Evolutionary conservation across 352 stramenopile species (phyloP).

Genomic region (Phytophthora cactorum): DNA sequence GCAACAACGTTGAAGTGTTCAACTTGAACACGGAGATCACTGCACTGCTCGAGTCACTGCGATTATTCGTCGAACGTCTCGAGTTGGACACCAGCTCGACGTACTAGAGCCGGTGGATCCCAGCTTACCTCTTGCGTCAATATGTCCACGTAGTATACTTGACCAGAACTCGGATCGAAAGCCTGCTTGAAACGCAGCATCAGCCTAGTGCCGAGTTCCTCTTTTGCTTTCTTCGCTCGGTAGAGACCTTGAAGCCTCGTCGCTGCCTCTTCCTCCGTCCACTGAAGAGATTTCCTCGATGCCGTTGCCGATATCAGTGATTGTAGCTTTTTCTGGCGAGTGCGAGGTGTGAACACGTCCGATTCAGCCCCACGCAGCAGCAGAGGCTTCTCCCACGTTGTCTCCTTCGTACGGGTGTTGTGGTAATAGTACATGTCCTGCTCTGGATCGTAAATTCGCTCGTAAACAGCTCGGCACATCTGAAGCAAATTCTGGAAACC

Average conservation of each 20-base stretch:
- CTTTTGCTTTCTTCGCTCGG: slow-evolving; percentile 52
- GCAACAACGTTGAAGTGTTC: background rate
- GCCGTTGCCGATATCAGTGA: slow-evolving; percentile 20
- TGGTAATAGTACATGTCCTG: slow-evolving; percentile 72
- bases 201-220: slow-evolving; percentile 44
- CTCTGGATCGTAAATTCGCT: slow-evolving; percentile 70
- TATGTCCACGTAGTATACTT: slow-evolving; percentile 84
- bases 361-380: slow-evolving; percentile 44
- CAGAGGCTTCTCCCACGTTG: slow-evolving; percentile 70
- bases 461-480: slow-evolving; percentile 62
- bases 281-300: slow-evolving; percentile 22
- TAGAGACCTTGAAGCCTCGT: slow-evolving; percentile 65
- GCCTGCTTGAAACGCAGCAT: slow-evolving; percentile 63
- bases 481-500: slow-evolving; percentile 55
- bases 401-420: slow-evolving; percentile 77
- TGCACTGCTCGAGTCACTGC: background rate
- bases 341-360: slow-evolving; percentile 62
- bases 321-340: slow-evolving; percentile 47
- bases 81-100: slow-evolving; percentile 36
- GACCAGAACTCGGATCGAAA: slow-evolving; percentile 46
- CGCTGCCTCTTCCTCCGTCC: slow-evolving; percentile 58
- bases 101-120: slow-evolving; percentile 50
- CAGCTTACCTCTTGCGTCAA: slow-evolving; percentile 68
- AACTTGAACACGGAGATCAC: background rate
- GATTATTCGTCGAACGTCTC: slow-evolving; percentile 27